Percentiles rank a stretch among this genome's conserved stretches.
phyloP scores from a whole-genome alignment of 1,139 yeast genomes.

The Eremothecium gossypii region DNA sequence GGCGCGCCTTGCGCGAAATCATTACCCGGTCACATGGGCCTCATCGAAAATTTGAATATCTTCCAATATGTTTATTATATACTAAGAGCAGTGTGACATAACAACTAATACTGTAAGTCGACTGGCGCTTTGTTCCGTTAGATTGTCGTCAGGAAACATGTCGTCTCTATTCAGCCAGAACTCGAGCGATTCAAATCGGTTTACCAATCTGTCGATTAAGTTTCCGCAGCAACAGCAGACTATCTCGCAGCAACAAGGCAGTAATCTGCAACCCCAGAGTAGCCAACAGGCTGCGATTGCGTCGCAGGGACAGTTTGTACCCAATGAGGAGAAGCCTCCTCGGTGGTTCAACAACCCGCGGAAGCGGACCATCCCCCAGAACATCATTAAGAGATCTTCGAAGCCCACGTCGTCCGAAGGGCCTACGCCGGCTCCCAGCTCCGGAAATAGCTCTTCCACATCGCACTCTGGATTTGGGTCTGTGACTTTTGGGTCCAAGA shows the following conservation, averaged over 20 bases:
- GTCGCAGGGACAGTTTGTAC: conserved; percentile 7
- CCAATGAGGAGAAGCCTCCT: conserved; percentile 28
- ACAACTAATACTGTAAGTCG: too few relatives aligned
- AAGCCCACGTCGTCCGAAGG: conserved; percentile 29
- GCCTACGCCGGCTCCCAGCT: conserved; percentile 8
- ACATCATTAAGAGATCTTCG: conserved; percentile 35
- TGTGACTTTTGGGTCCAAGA: conserved; percentile 33
- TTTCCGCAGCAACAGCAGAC: conserved; percentile 13
- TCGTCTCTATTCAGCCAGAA: conserved; percentile 9
- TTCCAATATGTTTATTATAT: too few relatives aligned
- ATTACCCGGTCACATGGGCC: too few relatives aligned
- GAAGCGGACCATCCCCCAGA: conserved; percentile 50
- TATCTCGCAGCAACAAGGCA: conserved; percentile 13
- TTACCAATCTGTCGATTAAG: conserved; percentile 16
- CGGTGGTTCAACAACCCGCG: conserved; percentile 48
- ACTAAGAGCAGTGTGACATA: too few relatives aligned
- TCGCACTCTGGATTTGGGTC: conserved; percentile 30
- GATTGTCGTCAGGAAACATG: conserved; percentile 3
- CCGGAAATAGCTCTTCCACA: conserved; percentile 17
- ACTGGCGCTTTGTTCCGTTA: too few relatives aligned
- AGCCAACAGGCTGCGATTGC: conserved; percentile 13
- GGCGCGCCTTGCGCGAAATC: too few relatives aligned
- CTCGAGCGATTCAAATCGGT: conserved; percentile 8
- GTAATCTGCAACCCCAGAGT: conserved; percentile 16
- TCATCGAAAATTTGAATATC: too few relatives aligned